Evolutionary conservation across 2,329 filamentous ascomycete species (phyloP).

Genomic region (Verticillium nubilum): DNA sequence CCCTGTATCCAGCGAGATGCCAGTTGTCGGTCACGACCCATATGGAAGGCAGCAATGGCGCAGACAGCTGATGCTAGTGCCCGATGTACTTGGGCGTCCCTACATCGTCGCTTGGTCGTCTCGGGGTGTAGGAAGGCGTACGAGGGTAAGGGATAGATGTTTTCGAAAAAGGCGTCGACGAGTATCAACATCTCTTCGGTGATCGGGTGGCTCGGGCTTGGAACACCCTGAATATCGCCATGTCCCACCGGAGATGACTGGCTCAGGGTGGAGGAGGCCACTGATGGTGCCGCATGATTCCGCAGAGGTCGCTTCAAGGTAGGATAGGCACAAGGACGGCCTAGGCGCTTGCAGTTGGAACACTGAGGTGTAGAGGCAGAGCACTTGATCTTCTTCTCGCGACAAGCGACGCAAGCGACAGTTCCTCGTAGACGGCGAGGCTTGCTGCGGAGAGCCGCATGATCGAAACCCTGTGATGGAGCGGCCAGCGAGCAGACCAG

Average conservation of each 20-base stretch:
- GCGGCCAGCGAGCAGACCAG: slow-evolving; percentile 26
- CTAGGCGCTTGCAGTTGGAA: slow-evolving; percentile 15
- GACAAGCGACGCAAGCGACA: slow-evolving; percentile 20
- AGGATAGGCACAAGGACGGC: slow-evolving; percentile 13
- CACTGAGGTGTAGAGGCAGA: slow-evolving; percentile 16
- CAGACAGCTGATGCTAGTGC: slow-evolving; percentile 25
- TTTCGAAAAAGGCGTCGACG: slow-evolving; percentile 18
- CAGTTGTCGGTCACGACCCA: slow-evolving; percentile 14
- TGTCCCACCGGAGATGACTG: neutral
- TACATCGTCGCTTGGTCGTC: slow-evolving; percentile 23
- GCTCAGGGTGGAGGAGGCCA: neutral
- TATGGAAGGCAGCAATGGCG: slow-evolving; percentile 24
- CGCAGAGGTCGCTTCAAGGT: slow-evolving; percentile 3
- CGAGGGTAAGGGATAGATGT: slow-evolving; percentile 19
- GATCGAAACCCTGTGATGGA: neutral
- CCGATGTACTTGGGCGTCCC: slow-evolving; percentile 21
- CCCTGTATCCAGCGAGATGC: slow-evolving; percentile 22
- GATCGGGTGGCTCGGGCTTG: slow-evolving; percentile 4
- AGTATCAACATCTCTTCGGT: slow-evolving; percentile 13
- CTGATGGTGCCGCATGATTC: neutral
- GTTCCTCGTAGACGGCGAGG: slow-evolving; percentile 12
- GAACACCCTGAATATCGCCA: slow-evolving; percentile 1
- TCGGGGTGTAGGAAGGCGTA: slow-evolving; percentile 28
- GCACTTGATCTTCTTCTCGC: slow-evolving; percentile 17
- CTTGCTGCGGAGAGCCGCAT: slow-evolving; percentile 8